Conservation (phyloP, 1,139 yeast genomes). For the Debaryomycetaceae sp. region DNA sequence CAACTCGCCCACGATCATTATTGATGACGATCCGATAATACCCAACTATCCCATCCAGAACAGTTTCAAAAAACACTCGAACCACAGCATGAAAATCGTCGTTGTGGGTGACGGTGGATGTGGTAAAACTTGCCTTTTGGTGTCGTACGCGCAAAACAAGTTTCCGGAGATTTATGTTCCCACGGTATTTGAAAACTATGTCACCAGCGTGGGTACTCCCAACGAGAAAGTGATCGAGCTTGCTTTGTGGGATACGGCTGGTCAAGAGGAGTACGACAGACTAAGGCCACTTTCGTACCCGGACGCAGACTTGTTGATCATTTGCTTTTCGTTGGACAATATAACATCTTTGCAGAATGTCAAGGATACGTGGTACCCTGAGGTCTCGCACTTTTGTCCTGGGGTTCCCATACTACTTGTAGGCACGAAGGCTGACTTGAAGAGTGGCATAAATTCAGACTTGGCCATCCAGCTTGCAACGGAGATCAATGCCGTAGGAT, state of each 20-base stretch:
- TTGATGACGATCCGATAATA: slow-evolving; percentile 37
- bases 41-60: slow-evolving; percentile 35
- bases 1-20: slow-evolving; percentile 27
- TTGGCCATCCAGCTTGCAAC: slow-evolving; percentile 56
- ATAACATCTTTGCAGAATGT: slow-evolving; percentile 67
- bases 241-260: slow-evolving; percentile 92
- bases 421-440: slow-evolving; percentile 74
- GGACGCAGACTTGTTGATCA: slow-evolving; percentile 68
- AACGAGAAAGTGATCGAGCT: slow-evolving; percentile 54
- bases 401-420: slow-evolving; percentile 72
- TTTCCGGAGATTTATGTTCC: slow-evolving; percentile 84
- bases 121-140: slow-evolving; percentile 85
- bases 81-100: slow-evolving; percentile 59
- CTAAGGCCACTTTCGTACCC: slow-evolving; percentile 81
- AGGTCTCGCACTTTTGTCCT: slow-evolving; percentile 79
- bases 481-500: slow-evolving; percentile 71
- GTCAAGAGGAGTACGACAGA: slow-evolving; percentile 88
- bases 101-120: slow-evolving; percentile 96
- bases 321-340: slow-evolving; percentile 73
- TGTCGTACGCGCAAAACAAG: slow-evolving; percentile 74
- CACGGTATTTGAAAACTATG: slow-evolving; percentile 83
- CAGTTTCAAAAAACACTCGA: slow-evolving; percentile 28
- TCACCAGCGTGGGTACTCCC: slow-evolving; percentile 60
- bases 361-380: slow-evolving; percentile 83
- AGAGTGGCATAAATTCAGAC: slow-evolving; percentile 41